Percentiles rank a stretch among this genome's conserved stretches.
Conservation (phyloP, 257 asterid species). For the Solanum chmielewskii region DNA sequence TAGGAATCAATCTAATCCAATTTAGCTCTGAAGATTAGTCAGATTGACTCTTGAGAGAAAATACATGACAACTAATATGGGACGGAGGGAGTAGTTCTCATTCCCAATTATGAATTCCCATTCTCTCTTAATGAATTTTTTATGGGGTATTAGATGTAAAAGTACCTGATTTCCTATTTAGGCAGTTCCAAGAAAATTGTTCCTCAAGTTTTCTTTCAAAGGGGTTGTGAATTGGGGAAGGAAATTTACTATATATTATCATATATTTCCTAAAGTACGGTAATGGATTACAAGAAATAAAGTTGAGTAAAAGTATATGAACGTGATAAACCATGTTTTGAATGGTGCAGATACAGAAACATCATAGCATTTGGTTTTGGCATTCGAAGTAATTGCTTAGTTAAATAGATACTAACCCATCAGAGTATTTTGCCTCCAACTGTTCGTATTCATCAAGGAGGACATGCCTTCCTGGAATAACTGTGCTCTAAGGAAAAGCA, state of each 20-base stretch:
- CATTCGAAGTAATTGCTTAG: background rate
- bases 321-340: background rate
- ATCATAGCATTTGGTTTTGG: background rate
- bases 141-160: background rate
- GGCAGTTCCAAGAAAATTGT: background rate
- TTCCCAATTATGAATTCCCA: background rate
- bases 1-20: background rate
- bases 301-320: background rate
- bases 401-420: constrained; percentile 17
- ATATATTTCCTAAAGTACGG: background rate
- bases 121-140: background rate
- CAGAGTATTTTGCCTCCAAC: constrained; percentile 27
- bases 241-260: background rate
- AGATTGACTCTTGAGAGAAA: background rate
- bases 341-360: background rate
- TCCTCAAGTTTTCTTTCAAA: background rate
- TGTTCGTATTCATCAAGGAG: constrained; percentile 18
- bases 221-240: background rate
- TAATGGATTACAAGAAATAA: background rate
- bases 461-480: constrained; percentile 23
- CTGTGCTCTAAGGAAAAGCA: constrained; percentile 18
- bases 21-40: background rate
- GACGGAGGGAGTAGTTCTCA: background rate
- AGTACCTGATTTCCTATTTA: background rate
- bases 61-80: background rate